Conservation (phyloP, 192 early-diverging fungal genomes). For the Lobulomyces angularis region DNA sequence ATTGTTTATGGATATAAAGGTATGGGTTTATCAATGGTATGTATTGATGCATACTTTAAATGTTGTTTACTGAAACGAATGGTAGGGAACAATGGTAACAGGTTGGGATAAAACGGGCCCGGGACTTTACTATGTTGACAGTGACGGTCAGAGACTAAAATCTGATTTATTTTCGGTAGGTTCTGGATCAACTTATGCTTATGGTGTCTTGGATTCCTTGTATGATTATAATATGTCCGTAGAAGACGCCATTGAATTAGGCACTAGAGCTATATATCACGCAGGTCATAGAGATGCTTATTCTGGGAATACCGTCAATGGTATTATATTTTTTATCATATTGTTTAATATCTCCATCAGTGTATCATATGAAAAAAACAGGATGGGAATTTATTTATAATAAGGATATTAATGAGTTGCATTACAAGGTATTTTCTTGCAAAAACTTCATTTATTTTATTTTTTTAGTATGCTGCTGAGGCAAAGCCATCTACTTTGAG, state of each 20-base stretch:
- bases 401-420: slow-evolving; percentile 73
- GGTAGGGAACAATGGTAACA: slow-evolving; percentile 96
- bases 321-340: slow-evolving; percentile 25
- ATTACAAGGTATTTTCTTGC: slow-evolving; percentile 39
- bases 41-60: slow-evolving; percentile 2
- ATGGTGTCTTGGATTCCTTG: slow-evolving; percentile 88
- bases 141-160: slow-evolving; percentile 78
- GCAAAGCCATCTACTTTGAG: slow-evolving; percentile 10
- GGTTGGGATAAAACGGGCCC: slow-evolving; percentile 98
- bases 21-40: slow-evolving; percentile 93
- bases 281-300: slow-evolving; percentile 89
- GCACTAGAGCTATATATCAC: slow-evolving; percentile 84
- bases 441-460: too few relatives aligned
- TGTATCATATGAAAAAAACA: slow-evolving; percentile 82
- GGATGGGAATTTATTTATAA: slow-evolving; percentile 82
- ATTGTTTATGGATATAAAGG: slow-evolving; percentile 97
- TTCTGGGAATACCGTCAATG: slow-evolving; percentile 72
- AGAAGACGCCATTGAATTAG: slow-evolving; percentile 82
- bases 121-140: slow-evolving; percentile 90
- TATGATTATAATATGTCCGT: slow-evolving; percentile 70
- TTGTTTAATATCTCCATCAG: slow-evolving; percentile 22
- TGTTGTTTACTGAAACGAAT: slow-evolving; percentile 4
- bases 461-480: slow-evolving; percentile 7
- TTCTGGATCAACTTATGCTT: slow-evolving; percentile 97
- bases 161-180: slow-evolving; percentile 91